Base-by-base conservation (phyloP, 116 monocot genomes). In the Papilionanthe hybrid region DNA sequence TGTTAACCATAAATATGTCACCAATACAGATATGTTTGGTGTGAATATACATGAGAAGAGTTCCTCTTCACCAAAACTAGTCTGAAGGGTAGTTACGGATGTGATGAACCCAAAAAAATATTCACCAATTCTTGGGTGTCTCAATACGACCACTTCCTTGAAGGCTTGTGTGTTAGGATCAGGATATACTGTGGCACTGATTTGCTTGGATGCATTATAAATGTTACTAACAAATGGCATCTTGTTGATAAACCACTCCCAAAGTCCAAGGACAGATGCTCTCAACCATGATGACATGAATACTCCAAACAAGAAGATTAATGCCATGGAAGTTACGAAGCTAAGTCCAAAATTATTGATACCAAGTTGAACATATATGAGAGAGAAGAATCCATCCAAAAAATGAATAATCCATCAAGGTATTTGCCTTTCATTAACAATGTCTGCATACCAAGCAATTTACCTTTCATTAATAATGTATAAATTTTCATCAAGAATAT, bases 201-300 rank as follows among this genome's bases (percentile, higher is more conserved):
- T 95, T 76, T 95, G 95, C 82, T 95, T 95, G 29, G 93, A 95
- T 63, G 95, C 95, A 82, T 90, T 88, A 57, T 95, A 92, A 76
- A 95, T 95, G 79, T 92, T 89, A 42, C 92, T 86, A 73, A 95
- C 87, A 80, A 95, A 88, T 57, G 92, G 95, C 92, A 95, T 92
- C 42, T 89, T 77, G 81, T 95, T 95, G 67, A 95, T 95, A 84
- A 95, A 88, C 95, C 95, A 95, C 66, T 95, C 95, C 0, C 95
- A 91, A 80, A 95, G 89, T 58, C 85, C 81, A 42, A 95, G 93
- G 42, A 95, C 81, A 75, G 95, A 95, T 77, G 93, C 88, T 45
- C 95, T 93, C 55, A 95, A 81, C 95, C 95, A 95, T 30, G 95
- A 95, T 78, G 95, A 95, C 95, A 93, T 95, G 78, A 93, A 93